Conservation (phyloP, 129 eudicot genomes). For the Dittrichia graveolens region DNA sequence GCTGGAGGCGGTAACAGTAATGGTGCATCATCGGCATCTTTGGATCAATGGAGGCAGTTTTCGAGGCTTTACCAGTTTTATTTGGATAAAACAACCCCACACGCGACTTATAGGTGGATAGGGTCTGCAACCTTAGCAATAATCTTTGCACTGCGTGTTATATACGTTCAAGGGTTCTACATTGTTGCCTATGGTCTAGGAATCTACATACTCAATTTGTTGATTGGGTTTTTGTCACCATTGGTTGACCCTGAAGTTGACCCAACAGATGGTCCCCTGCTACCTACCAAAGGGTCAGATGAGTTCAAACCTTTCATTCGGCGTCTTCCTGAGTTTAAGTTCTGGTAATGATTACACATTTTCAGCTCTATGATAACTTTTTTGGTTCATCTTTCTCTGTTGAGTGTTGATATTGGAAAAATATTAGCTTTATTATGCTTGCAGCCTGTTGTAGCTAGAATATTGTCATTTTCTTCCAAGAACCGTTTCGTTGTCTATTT, state of each 20-base stretch:
- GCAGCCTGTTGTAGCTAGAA: no score
- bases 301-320: slow-evolving; percentile 90
- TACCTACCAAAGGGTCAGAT: slow-evolving; percentile 78
- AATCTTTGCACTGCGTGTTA: slow-evolving; percentile 56
- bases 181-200: slow-evolving; percentile 74
- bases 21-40: slow-evolving; percentile 43
- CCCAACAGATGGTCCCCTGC: slow-evolving; percentile 55
- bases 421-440: not conserved
- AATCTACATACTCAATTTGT: slow-evolving; percentile 76
- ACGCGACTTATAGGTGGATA: slow-evolving; percentile 62
- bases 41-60: slow-evolving; percentile 69
- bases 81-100: slow-evolving; percentile 79
- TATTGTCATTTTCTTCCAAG: no score
- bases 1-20: slow-evolving; percentile 46
- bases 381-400: not conserved
- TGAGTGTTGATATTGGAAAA: not conserved
- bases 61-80: slow-evolving; percentile 63
- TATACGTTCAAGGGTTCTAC: slow-evolving; percentile 71
- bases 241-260: slow-evolving; percentile 89
- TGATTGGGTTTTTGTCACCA: slow-evolving; percentile 92
- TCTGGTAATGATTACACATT: slow-evolving; percentile 57
- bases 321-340: slow-evolving; percentile 86
- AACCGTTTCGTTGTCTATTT: no score
- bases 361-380: not conserved
- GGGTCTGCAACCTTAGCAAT: slow-evolving; percentile 54